Base-by-base conservation (phyloP, 352 stramenopile genomes). In the Peronospora belbahrii region DNA sequence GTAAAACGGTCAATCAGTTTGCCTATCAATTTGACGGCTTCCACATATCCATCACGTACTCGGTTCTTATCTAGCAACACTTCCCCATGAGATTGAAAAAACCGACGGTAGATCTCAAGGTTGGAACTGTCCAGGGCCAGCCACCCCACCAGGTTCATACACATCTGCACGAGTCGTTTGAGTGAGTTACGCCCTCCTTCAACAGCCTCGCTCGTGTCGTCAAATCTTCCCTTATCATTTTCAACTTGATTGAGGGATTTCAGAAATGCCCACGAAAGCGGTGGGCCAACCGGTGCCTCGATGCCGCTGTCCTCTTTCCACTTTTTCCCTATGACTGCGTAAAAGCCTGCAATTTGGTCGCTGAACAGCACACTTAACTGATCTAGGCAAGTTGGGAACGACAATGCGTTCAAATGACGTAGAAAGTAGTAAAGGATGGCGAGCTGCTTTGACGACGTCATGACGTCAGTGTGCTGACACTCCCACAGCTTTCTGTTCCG, bases 371-470 rank as follows among this genome's bases (percentile, higher is more conserved):
- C 30, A 42, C 53, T 65, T 52, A 70, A 65, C 13, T 65, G 43
- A 2, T 49, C 33, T 30, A 82, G 54, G 5, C 44, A 49, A 6
- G 45, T 30, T 2, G 50, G 38, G 39, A 71, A 70, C 14, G 57
- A 50, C 8, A 39, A 52, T 11, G 65, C 65, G 8, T 67, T 53
- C n/a, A 66, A 37, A 43, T 51, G 33, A 10, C 41, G 34, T 6
- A 84, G 42, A 28, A 84, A 82, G 27, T 62, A 50, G 31, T 60
- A 64, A 7, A 84, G 40, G 11, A 85, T 62, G 6, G 56, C 58
- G 19, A 85, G 46, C 9, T 75, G 65, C 52, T 85, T 85, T 33
- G 67, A 69, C 37, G 65, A 62, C 34, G 52, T 57, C 42, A 80
- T 62, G 6, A 59, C 56, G 33, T 56, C 52, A 6, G 22, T 42